phyloP scores from a whole-genome alignment of 2,329 filamentous ascomycete species.

The Hypoxylon sp. region DNA sequence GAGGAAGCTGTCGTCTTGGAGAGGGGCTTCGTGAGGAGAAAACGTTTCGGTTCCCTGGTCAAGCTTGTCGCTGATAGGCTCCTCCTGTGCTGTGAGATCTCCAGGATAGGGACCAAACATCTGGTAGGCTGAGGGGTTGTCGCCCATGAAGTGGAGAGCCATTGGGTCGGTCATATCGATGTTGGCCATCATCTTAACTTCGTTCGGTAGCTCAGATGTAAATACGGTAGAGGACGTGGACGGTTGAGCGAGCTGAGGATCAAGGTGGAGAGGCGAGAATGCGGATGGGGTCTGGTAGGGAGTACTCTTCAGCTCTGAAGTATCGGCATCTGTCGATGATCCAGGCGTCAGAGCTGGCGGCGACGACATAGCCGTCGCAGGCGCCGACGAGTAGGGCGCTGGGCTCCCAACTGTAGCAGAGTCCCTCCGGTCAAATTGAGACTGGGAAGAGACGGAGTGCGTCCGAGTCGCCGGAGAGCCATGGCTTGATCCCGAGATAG shows the following conservation, averaged over 20 bases:
- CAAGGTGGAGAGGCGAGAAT: conserved; percentile 47
- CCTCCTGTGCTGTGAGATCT: conserved; percentile 16
- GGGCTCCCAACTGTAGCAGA: conserved; percentile 35
- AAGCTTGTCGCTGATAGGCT: conserved; percentile 5
- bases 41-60: conserved; percentile 6
- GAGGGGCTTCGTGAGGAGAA: conserved; percentile 1
- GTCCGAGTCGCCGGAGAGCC: conserved; percentile 41
- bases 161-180: conserved; percentile 54
- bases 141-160: conserved; percentile 51
- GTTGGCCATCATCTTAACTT: conserved; percentile 60
- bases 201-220: conserved; percentile 60
- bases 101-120: conserved; percentile 45
- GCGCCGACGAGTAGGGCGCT: conserved; percentile 28
- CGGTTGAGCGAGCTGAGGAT: conserved; percentile 49
- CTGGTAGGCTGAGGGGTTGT: conserved; percentile 40
- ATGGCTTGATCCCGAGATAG: conserved; percentile 32
- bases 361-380: conserved; percentile 42
- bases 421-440: conserved; percentile 42
- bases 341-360: conserved; percentile 51
- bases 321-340: conserved; percentile 45
- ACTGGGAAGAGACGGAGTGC: conserved; percentile 41
- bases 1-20: conserved; percentile 34
- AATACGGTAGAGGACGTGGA: conserved; percentile 57
- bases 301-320: conserved; percentile 43
- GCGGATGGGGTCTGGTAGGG: conserved; percentile 52